Evolutionary conservation across 148 eudicot species (phyloP).

Genomic region (Camellia lanceoleosa): DNA sequence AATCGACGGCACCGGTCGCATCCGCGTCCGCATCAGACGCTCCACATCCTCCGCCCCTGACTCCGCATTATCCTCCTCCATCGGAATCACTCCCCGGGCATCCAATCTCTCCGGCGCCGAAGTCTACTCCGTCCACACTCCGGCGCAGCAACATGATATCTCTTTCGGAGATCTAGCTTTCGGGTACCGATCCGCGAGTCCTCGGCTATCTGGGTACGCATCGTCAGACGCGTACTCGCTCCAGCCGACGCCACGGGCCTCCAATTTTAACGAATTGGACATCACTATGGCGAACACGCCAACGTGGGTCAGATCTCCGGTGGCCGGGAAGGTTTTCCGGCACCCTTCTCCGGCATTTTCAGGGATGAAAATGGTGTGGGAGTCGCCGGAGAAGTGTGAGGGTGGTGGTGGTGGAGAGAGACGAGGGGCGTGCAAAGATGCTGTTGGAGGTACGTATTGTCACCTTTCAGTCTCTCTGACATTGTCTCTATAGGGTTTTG

Average conservation of each 20-base stretch:
- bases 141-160: slow-evolving; percentile 17
- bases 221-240: slow-evolving; percentile 40
- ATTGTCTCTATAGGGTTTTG: not conserved
- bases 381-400: slow-evolving; percentile 24
- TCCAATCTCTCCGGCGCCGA: slow-evolving; percentile 38
- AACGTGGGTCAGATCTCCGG: slow-evolving; percentile 29
- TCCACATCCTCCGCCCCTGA: slow-evolving; percentile 32
- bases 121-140: slow-evolving; percentile 33
- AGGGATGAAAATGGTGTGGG: slow-evolving; percentile 22
- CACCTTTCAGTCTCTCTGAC: not conserved
- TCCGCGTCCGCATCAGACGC: slow-evolving; percentile 36
- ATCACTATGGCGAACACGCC: slow-evolving; percentile 19
- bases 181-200: slow-evolving; percentile 32
- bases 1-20: slow-evolving; percentile 28
- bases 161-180: slow-evolving; percentile 24
- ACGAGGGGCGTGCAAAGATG: slow-evolving; percentile 17
- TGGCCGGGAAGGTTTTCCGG: slow-evolving; percentile 17
- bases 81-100: slow-evolving; percentile 34
- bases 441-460: slow-evolving; percentile 26
- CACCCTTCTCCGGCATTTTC: slow-evolving; percentile 23
- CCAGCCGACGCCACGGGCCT: slow-evolving; percentile 42
- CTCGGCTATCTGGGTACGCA: slow-evolving; percentile 36
- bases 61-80: slow-evolving; percentile 22
- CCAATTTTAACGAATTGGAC: slow-evolving; percentile 38
- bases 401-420: not conserved